These are phyloP conservation scores for Colletotrichum sidae DNA, from an alignment of 2,329 filamentous ascomycete genomes.

Conservation along the genomic window DNA sequence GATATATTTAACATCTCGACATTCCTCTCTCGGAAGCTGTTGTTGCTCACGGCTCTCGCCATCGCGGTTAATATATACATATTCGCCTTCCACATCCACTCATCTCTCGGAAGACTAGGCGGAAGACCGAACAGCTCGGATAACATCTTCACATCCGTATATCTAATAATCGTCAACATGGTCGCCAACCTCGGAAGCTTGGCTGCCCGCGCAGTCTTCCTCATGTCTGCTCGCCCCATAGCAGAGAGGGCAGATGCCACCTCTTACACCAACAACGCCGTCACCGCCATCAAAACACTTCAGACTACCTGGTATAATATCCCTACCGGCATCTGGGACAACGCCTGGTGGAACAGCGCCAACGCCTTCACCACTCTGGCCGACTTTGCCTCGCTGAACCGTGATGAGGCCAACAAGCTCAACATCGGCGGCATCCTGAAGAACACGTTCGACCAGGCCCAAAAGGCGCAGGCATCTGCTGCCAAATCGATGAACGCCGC, in stretches of 20 bases:
- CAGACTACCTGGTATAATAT: conserved; percentile 71
- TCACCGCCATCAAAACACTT: conserved; percentile 54
- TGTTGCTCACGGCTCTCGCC: conserved; percentile 8
- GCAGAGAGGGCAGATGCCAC: conserved; percentile 26
- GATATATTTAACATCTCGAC: conserved; percentile 34
- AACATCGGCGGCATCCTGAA: conserved; percentile 54
- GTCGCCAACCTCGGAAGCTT: conserved; percentile 36
- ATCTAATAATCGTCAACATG: conserved; percentile 33
- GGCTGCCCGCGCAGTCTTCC: conserved; percentile 36
- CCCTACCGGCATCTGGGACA: conserved; percentile 71
- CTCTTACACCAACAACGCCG: conserved; percentile 49
- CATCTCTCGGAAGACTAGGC: conserved; percentile 3
- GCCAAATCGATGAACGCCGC: conserved; percentile 50
- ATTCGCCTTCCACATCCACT: conserved; percentile 15
- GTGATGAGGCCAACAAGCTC: conserved; percentile 48
- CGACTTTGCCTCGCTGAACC: conserved; percentile 59
- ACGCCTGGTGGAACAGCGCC: conserved; percentile 79
- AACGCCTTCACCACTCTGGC: conserved; percentile 73
- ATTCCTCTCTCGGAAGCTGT: conserved; percentile 8
- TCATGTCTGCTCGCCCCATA: conserved; percentile 37
- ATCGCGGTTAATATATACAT: conserved; percentile 33
- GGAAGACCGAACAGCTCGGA: background rate
- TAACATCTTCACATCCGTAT: conserved; percentile 12
- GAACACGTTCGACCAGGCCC: conserved; percentile 60
- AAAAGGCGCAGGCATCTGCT: conserved; percentile 51